A percentile compares a stretch with the other conserved stretches of the same genome.
Conservation (phyloP, 495 filamentous ascomycete species). For the Bacidia rubella region DNA sequence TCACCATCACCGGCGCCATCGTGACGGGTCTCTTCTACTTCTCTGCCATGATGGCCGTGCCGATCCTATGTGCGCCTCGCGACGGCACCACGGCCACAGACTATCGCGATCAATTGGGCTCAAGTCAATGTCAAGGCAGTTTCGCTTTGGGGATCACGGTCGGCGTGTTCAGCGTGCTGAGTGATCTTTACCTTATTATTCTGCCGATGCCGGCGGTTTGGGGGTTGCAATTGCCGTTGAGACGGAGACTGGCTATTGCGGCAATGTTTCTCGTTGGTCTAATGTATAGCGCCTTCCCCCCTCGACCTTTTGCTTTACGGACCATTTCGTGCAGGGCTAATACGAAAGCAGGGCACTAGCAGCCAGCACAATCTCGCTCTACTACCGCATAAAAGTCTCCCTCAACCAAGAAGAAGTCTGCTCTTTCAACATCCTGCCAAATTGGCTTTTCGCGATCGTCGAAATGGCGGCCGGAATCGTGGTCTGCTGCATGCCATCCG, state of each 20-base stretch:
- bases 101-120: neutral
- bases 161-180: constrained; percentile 9
- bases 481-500: constrained; percentile 8
- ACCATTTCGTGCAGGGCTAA: neutral
- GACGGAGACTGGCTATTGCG: constrained; percentile 11
- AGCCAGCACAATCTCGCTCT: constrained; percentile 3
- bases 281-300: too few species aligned
- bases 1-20: constrained; percentile 7
- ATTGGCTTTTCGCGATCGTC: constrained; percentile 7
- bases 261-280: constrained; percentile 14
- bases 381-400: constrained; percentile 2
- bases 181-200: constrained; percentile 15
- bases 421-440: neutral
- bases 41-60: constrained; percentile 1
- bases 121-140: neutral
- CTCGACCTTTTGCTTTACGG: too few species aligned
- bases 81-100: neutral
- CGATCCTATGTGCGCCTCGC: constrained; percentile 5
- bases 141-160: constrained; percentile 2
- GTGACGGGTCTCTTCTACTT: constrained; percentile 13
- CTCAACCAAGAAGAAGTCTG: constrained; percentile 2
- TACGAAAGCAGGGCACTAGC: neutral
- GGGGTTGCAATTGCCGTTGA: constrained; percentile 10
- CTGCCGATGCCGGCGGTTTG: constrained; percentile 16
- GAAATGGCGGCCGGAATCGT: constrained; percentile 6